A percentile compares a stretch with the other conserved stretches of the same genome.
Conservation (phyloP, 2,329 filamentous ascomycete genomes). For the Triangularia setosa region DNA sequence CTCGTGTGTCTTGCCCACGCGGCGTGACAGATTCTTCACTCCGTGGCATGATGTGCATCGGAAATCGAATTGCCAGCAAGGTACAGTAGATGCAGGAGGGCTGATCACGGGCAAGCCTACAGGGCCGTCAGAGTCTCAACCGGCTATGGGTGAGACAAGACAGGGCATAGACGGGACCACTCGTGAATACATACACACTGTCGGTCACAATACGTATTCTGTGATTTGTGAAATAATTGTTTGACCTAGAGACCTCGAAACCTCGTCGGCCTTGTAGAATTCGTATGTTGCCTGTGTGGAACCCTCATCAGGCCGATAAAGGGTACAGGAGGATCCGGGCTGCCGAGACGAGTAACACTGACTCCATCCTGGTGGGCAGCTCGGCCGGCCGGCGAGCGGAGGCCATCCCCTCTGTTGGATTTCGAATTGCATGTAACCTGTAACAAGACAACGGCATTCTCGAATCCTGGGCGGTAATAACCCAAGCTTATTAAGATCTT, state of each 20-base stretch:
- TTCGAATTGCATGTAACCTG: background rate
- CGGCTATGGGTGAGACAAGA: background rate
- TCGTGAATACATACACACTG: no score
- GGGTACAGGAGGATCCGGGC: background rate
- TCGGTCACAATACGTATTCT: no score
- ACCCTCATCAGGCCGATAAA: background rate
- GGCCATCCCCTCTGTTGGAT: background rate
- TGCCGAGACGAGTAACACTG: background rate
- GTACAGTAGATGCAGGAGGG: no score
- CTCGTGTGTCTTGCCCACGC: constrained; percentile 3
- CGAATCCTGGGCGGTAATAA: constrained; percentile 1
- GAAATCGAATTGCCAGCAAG: constrained; percentile 3
- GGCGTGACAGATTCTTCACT: constrained; percentile 13
- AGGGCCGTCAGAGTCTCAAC: background rate
- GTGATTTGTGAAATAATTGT: no score
- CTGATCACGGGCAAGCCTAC: background rate
- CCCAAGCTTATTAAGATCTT: constrained; percentile 7
- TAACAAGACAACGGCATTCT: background rate
- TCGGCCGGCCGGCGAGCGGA: background rate
- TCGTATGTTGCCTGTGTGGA: background rate
- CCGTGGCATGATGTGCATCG: constrained; percentile 22
- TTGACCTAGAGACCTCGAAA: background rate
- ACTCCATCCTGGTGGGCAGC: background rate
- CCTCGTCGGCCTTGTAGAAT: background rate
- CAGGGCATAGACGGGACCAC: no score